Evolutionary conservation across 768 basidiomycete genomes (phyloP).

Genomic region (Auriculariales sp.): DNA sequence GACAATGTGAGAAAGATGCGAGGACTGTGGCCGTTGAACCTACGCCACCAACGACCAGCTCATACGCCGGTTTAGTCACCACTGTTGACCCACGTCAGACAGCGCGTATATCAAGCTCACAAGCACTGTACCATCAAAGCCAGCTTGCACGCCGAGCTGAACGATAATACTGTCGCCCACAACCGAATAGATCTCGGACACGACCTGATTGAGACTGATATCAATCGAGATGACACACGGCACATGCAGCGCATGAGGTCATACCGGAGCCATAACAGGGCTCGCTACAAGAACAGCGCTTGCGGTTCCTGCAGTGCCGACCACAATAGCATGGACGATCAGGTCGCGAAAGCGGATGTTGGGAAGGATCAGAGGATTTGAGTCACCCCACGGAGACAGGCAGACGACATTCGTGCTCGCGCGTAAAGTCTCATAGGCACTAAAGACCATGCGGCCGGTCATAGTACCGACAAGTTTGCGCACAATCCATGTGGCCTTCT

Average conservation of each 20-base stretch:
- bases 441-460: slow-evolving; percentile 48
- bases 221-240: no score
- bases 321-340: slow-evolving; percentile 44
- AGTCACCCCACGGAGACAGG: slow-evolving; percentile 54
- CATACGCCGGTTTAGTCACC: neutral
- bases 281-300: slow-evolving; percentile 33
- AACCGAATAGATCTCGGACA: slow-evolving; percentile 33
- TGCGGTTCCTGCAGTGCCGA: slow-evolving; percentile 34
- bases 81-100: neutral
- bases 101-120: no score
- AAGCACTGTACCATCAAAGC: slow-evolving; percentile 40
- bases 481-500: slow-evolving; percentile 45
- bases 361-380: slow-evolving; percentile 44
- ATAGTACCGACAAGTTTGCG: slow-evolving; percentile 50
- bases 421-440: slow-evolving; percentile 45
- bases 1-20: no score
- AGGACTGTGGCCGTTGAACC: neutral
- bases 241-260: no score
- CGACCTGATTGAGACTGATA: slow-evolving; percentile 41
- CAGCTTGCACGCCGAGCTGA: slow-evolving; percentile 37
- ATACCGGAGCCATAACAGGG: no score
- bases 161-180: slow-evolving; percentile 46
- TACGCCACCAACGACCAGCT: neutral
- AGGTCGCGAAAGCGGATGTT: slow-evolving; percentile 52
- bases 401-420: slow-evolving; percentile 45